Conservation (phyloP, 164 flowering plant species). For the Echeveria elegans region DNA sequence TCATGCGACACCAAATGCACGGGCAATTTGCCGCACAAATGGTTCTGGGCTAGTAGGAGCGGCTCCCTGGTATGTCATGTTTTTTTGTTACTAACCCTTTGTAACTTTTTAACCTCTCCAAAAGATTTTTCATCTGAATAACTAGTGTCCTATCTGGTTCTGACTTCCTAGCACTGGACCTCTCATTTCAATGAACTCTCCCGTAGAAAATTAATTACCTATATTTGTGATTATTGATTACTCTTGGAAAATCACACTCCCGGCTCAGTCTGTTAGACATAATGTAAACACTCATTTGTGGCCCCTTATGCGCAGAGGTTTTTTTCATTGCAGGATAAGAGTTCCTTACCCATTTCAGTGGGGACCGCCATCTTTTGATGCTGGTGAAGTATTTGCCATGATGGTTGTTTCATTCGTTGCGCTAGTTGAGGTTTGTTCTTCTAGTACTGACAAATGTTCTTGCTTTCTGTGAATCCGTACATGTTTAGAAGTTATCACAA, state of each 20-base stretch:
- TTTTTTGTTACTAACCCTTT: neutral
- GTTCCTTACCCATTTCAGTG: conserved; percentile 9
- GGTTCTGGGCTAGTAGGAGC: conserved; percentile 67
- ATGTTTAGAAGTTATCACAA: neutral
- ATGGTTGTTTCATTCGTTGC: conserved; percentile 10
- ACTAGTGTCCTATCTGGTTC: neutral
- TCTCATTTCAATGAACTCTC: neutral
- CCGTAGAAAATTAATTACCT: too few relatives aligned
- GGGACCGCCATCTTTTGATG: conserved; percentile 6
- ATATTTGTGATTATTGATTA: too few relatives aligned
- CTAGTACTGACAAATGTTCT: neutral
- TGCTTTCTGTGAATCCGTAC: neutral
- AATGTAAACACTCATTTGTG: neutral
- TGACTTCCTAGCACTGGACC: neutral
- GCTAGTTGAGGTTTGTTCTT: conserved; percentile 7
- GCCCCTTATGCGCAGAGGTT: neutral
- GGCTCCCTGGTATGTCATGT: conserved; percentile 65
- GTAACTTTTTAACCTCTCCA: neutral
- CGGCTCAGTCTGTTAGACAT: neutral
- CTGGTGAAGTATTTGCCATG: conserved; percentile 9
- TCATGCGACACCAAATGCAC: conserved; percentile 46
- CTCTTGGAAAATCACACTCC: neutral
- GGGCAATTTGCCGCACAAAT: conserved; percentile 73
- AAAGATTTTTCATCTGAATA: neutral
- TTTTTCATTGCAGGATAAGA: conserved; percentile 8